Evolutionary conservation across 2,329 filamentous ascomycete species (phyloP), one percentile per base, ranked within the genome.

Genomic region (Aschersonia sp.): DNA sequence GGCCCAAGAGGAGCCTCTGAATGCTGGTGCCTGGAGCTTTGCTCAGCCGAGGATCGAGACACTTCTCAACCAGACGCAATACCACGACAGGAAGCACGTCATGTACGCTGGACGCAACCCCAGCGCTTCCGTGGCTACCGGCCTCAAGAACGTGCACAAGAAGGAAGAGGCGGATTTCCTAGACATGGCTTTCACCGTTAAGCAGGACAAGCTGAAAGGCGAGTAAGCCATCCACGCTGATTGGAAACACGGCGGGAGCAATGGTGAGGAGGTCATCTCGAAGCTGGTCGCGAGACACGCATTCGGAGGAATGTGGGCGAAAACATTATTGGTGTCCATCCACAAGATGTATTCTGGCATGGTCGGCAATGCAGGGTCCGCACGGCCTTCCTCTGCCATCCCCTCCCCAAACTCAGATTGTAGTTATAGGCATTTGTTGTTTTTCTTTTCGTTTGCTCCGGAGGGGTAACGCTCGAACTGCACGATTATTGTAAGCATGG

Each of bases 21-120:
- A 98, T 64, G 92, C 92, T 7, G 92, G 92, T 66, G 87, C 87
- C 44, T 98, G 92, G 92, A 88, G 81, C 63, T 97, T 92, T 70
- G 86, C 83, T n/a, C 92, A 98, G 71, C 92, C 92, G 33, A 84
- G 92, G 62, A 88, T 98, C 54, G 92, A 98, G 79, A 98, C 90
- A 7, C 71, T 98, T 55, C 76, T 98, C 55, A 96, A 97, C 72
- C 68, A 94, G 64, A 97, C 92, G 0, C 70, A 94, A 70, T 75
- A 94, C 70, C 90, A 97, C 72, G 82, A 94, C 69, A 81, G 85
- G 63, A 89, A 94, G 71, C 87, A 94, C 69, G 88, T 96, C 63
- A 87, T 96, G 80, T 98, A 97, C 67, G 92, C 92, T 51, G 92
- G 92, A 56, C 84, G 92, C 58, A 83, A 88, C 68, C 90, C 90